These are phyloP conservation scores for Aspergillus ochraceus DNA, from an alignment of 2,329 filamentous ascomycete genomes.

Conservation along the genomic window DNA sequence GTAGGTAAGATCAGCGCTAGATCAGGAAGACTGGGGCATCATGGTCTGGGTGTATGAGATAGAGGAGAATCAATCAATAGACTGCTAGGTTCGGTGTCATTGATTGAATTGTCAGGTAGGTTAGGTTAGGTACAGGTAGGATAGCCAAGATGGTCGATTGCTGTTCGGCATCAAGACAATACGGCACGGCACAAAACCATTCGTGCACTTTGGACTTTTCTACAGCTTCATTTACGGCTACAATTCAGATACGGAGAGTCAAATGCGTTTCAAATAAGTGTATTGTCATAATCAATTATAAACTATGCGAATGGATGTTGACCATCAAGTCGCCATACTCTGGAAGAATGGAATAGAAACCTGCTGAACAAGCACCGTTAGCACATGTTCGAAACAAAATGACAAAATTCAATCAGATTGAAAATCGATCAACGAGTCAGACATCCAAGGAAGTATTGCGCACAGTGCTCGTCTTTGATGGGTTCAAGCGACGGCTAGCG, in stretches of 20 bases:
- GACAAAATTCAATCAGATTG: conserved; percentile 17
- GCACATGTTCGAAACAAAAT: background rate
- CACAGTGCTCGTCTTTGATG: conserved; percentile 35
- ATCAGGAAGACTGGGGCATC: conserved; percentile 4
- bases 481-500: conserved; percentile 40
- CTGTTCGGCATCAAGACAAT: background rate
- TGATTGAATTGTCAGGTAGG: background rate
- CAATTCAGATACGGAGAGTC: background rate
- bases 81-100: background rate
- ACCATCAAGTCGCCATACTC: background rate
- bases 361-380: background rate
- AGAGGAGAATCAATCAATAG: background rate
- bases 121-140: background rate
- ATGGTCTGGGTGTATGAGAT: background rate
- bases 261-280: background rate
- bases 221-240: background rate
- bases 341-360: background rate
- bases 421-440: conserved; percentile 24
- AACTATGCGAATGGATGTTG: background rate
- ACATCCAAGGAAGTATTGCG: conserved; percentile 43
- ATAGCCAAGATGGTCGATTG: background rate
- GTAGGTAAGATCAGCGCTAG: background rate
- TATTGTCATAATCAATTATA: background rate
- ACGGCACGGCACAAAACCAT: background rate
- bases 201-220: background rate